A percentile compares a stretch with the other conserved stretches of the same genome.
phyloP scores from a whole-genome alignment of 805 yeast species.

The Spathaspora gorwiae region DNA sequence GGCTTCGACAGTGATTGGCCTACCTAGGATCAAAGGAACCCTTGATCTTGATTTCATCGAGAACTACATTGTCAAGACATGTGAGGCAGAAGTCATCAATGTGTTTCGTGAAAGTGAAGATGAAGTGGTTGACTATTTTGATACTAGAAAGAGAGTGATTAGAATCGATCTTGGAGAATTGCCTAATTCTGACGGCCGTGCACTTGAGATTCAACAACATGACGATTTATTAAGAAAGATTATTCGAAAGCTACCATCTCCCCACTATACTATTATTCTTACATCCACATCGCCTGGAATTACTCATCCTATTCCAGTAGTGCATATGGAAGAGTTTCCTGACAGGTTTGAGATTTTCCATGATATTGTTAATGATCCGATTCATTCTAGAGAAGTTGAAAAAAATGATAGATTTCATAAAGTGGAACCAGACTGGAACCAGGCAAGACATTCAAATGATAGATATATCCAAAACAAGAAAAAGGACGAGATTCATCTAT shows the following conservation, averaged over 20 bases:
- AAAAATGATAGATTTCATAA: slow-evolving; percentile 41
- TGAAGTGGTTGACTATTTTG: slow-evolving; percentile 46
- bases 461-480: slow-evolving; percentile 26
- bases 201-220: slow-evolving; percentile 26
- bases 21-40: slow-evolving; percentile 46
- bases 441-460: slow-evolving; percentile 23
- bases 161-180: slow-evolving; percentile 53
- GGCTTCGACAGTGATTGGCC: slow-evolving; percentile 58
- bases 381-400: slow-evolving; percentile 50
- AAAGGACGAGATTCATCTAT: slow-evolving; percentile 33
- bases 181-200: slow-evolving; percentile 15
- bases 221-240: slow-evolving; percentile 51
- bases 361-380: slow-evolving; percentile 50
- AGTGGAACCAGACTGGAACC: slow-evolving; percentile 25
- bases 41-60: slow-evolving; percentile 43
- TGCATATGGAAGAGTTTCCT: slow-evolving; percentile 27
- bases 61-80: slow-evolving; percentile 39
- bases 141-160: slow-evolving; percentile 59
- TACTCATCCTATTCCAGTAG: slow-evolving; percentile 28
- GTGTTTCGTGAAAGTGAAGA: slow-evolving; percentile 37
- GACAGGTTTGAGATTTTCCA: slow-evolving; percentile 45
- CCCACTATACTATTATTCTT: slow-evolving; percentile 58
- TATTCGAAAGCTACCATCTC: slow-evolving; percentile 69
- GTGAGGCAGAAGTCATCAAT: slow-evolving; percentile 46
- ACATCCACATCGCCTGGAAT: slow-evolving; percentile 30